A percentile compares a stretch with the other conserved stretches of the same genome.
Evolutionary conservation across 73 alveolate species (phyloP).

Genomic region (Tetrahymena elliotti): DNA sequence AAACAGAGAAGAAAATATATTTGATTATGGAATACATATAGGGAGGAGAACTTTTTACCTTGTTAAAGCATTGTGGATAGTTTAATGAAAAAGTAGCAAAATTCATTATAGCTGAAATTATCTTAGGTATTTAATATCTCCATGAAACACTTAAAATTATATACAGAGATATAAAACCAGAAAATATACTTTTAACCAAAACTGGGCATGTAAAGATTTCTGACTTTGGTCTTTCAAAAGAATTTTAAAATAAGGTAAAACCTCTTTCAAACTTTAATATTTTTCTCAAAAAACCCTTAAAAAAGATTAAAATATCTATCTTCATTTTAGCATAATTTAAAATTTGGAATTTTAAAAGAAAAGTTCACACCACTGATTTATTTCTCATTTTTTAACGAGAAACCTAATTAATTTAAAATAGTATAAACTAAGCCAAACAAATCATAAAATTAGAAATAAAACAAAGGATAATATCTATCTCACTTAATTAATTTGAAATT

Average conservation of each 20-base stretch:
- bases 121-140: constrained; percentile 18
- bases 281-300: too few species aligned
- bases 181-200: constrained; percentile 42
- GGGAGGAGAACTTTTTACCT: constrained; percentile 41
- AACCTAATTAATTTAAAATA: too few species aligned
- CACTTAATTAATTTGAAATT: too few species aligned
- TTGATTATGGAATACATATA: constrained; percentile 25
- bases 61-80: constrained; percentile 9
- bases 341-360: too few species aligned
- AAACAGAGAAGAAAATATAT: constrained; percentile 11
- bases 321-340: too few species aligned
- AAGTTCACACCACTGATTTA: too few species aligned
- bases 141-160: constrained; percentile 32
- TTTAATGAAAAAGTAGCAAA: constrained; percentile 17
- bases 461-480: too few species aligned
- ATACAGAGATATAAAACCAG: constrained; percentile 63
- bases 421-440: too few species aligned
- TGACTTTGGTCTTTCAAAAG: constrained; percentile 59
- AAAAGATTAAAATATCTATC: too few species aligned
- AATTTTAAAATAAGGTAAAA: neutral
- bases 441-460: too few species aligned
- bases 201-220: constrained; percentile 49
- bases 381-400: too few species aligned
- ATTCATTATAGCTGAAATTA: constrained; percentile 14
- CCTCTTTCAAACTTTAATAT: too few species aligned